Evolutionary conservation across 2,329 filamentous ascomycete genomes (phyloP), one percentile per base, ranked within the genome.

Genomic region (Aspergillus sp.): DNA sequence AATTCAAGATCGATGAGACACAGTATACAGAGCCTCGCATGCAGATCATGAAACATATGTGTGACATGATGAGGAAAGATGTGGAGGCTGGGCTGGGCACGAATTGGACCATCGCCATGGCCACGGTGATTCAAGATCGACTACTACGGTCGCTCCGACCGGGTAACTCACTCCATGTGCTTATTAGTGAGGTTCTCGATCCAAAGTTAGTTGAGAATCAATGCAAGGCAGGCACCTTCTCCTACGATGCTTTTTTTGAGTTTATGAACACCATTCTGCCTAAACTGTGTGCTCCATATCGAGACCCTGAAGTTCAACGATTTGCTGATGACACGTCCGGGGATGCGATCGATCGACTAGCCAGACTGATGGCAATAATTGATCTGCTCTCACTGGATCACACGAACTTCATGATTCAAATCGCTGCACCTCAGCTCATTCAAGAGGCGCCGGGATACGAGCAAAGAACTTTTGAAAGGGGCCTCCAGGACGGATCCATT

Each of bases 101-200:
- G 4, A 63, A 71, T 12, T 85, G 81, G 81, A 83, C 78, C 11
- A 72, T 80, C 19, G 77, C 79, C n/a, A 82, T 83, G 71, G 81
- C 80, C n/a, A 77, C 82, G 37, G 79, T 83, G 48, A 77, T 85
- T 36, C 74, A 79, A 38, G 75, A 76, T 40, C 82, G 82, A 53
- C 67, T 85, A 26, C 60, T 83, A 33, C 74, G 76, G 27, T 73
- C 82, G 46, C 62, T 84, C 40, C 78, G 75, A 54, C 73, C 75
- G 19, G 79, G 78, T 5, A 82, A 82, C 57, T 80, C 78, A 5
- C 76, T 83, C 60, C 72, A 83, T 55, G 75, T 73, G 10, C 63
- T 82, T 44, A 80, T 85, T 39, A 77, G 76, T 13, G 80, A 83
- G 49, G 75, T 77, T 1, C 62, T 85, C 26, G 81, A 85, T 50